Percentiles rank a stretch among this genome's conserved stretches.
phyloP scores from a whole-genome alignment of 2,329 filamentous ascomycete species.

The Allantophomopsis lycopodina region DNA sequence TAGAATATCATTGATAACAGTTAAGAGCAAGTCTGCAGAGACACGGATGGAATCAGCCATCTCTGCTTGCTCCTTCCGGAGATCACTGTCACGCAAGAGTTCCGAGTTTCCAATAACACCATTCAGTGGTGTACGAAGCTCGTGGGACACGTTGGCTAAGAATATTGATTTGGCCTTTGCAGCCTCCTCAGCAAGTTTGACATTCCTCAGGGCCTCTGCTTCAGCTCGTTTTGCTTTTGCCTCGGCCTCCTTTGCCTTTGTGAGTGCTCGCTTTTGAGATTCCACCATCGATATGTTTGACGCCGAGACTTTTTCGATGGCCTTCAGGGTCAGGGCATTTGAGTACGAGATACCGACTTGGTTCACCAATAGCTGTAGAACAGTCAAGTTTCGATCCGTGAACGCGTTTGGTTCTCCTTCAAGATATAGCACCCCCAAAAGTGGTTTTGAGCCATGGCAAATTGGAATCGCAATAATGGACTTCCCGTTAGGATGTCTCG shows the following conservation, averaged over 20 bases:
- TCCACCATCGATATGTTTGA: constrained; percentile 68
- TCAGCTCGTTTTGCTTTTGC: constrained; percentile 66
- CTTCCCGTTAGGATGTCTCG: constrained; percentile 54
- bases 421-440: constrained; percentile 64
- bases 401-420: constrained; percentile 65
- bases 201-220: constrained; percentile 62
- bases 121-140: constrained; percentile 70
- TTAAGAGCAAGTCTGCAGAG: constrained; percentile 74
- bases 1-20: constrained; percentile 91
- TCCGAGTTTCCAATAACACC: constrained; percentile 85
- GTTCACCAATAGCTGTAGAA: constrained; percentile 59
- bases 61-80: constrained; percentile 66
- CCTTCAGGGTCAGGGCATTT: constrained; percentile 53
- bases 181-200: constrained; percentile 71
- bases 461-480: constrained; percentile 74
- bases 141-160: constrained; percentile 67
- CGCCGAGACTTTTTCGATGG: constrained; percentile 63
- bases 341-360: constrained; percentile 65
- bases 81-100: constrained; percentile 60
- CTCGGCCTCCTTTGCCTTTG: constrained; percentile 59
- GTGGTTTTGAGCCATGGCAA: constrained; percentile 52
- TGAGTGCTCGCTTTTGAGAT: constrained; percentile 60
- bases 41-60: constrained; percentile 80
- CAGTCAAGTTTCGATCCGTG: constrained; percentile 57
- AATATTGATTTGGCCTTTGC: constrained; percentile 76